phyloP scores from a whole-genome alignment of 78 protist species.

The Chrysochromulina parva region DNA sequence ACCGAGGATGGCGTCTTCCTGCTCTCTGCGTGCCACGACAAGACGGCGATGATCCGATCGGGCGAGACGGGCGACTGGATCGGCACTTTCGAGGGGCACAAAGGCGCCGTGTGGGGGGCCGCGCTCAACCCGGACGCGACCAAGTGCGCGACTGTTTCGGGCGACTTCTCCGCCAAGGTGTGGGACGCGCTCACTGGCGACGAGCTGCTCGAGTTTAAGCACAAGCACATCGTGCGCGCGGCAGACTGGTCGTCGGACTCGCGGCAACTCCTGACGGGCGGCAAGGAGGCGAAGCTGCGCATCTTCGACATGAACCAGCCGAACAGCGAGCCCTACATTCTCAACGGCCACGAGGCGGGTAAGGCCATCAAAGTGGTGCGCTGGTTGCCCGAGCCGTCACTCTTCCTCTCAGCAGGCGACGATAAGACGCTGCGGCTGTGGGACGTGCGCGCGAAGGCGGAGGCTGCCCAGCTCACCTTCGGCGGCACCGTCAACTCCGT shows the following conservation, averaged over 20 bases:
- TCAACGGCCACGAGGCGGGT: background rate
- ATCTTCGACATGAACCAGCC: constrained; percentile 51
- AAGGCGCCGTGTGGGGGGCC: constrained; percentile 86
- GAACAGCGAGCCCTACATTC: background rate
- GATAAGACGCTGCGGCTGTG: constrained; percentile 56
- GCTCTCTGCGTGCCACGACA: constrained; percentile 81
- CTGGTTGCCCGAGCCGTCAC: background rate
- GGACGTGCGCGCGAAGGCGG: constrained; percentile 51
- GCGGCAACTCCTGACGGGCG: constrained; percentile 62
- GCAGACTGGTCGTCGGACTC: constrained; percentile 60
- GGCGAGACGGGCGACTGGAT: constrained; percentile 91
- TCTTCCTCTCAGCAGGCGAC: constrained; percentile 56
- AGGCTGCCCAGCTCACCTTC: constrained; percentile 18
- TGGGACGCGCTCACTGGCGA: constrained; percentile 83
- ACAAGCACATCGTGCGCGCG: constrained; percentile 70
- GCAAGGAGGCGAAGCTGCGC: constrained; percentile 63
- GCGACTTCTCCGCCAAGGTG: constrained; percentile 79
- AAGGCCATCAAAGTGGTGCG: background rate
- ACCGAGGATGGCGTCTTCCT: constrained; percentile 74
- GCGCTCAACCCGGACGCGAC: constrained; percentile 64
- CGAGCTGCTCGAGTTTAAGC: constrained; percentile 59
- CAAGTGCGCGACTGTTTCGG: constrained; percentile 71
- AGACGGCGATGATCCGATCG: constrained; percentile 83
- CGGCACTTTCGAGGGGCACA: constrained; percentile 89
- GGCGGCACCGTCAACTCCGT: constrained; percentile 38